These are phyloP conservation scores for Ascosphaera apis DNA, from an alignment of 2,329 filamentous ascomycete genomes.

Conservation along the genomic window DNA sequence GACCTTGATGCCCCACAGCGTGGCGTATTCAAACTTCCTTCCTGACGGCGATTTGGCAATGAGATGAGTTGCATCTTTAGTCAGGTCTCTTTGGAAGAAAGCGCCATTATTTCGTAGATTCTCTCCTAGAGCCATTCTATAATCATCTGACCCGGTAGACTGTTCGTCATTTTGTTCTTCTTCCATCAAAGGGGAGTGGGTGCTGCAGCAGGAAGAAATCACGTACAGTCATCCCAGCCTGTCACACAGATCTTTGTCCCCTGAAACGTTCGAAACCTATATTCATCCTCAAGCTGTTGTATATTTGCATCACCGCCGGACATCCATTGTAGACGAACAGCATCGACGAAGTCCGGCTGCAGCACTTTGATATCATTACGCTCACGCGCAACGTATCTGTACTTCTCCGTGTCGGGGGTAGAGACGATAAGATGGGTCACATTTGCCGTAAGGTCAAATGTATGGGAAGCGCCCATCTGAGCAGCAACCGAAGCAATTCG, in stretches of 20 bases:
- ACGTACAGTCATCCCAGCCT: slow-evolving; percentile 41
- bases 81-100: slow-evolving; percentile 71
- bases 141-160: slow-evolving; percentile 25
- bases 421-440: slow-evolving; percentile 89
- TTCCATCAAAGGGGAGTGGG: too few species aligned
- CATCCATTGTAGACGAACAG: slow-evolving; percentile 59
- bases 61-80: slow-evolving; percentile 65
- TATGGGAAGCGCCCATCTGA: slow-evolving; percentile 71
- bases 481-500: slow-evolving; percentile 27
- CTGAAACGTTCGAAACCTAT: slow-evolving; percentile 21
- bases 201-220: not conserved
- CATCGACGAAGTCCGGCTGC: slow-evolving; percentile 62
- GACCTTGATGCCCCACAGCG: slow-evolving; percentile 50
- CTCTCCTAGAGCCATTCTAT: slow-evolving; percentile 48
- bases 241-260: slow-evolving; percentile 44
- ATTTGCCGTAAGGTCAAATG: slow-evolving; percentile 81
- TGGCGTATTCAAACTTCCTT: slow-evolving; percentile 78
- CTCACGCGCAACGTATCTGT: slow-evolving; percentile 80
- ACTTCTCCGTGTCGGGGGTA: slow-evolving; percentile 74
- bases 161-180: slow-evolving; percentile 3
- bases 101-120: slow-evolving; percentile 49
- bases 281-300: slow-evolving; percentile 38
- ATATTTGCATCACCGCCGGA: slow-evolving; percentile 55
- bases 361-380: slow-evolving; percentile 69
- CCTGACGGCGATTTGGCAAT: slow-evolving; percentile 59